Percentiles rank a stretch among this genome's conserved stretches.
Evolutionary conservation across 441 rosid genomes (phyloP).

Genomic region (Mallotus repandus): DNA sequence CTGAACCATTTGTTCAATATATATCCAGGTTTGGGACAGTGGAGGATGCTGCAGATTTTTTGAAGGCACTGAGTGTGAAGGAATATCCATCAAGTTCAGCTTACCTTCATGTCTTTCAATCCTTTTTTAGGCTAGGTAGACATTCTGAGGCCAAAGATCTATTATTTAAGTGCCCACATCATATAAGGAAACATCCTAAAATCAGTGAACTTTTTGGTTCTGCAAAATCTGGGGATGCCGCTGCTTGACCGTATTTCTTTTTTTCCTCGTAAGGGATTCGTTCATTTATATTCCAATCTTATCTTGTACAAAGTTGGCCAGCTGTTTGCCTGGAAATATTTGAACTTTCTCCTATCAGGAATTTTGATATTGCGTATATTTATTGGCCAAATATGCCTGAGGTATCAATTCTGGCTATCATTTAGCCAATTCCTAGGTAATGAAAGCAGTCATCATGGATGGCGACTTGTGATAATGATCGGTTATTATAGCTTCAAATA

Average conservation of each 20-base stretch:
- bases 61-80: constrained; percentile 58
- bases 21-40: constrained; percentile 73
- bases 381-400: background rate
- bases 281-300: background rate
- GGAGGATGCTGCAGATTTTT: constrained; percentile 62
- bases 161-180: constrained; percentile 70
- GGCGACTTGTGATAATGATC: background rate
- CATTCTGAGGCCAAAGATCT: constrained; percentile 74
- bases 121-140: constrained; percentile 74
- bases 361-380: background rate
- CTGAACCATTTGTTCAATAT: constrained; percentile 60
- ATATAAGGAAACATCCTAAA: constrained; percentile 57
- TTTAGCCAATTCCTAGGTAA: background rate
- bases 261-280: background rate
- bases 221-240: constrained; percentile 21
- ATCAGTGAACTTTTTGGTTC: constrained; percentile 61
- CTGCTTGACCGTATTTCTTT: constrained; percentile 3
- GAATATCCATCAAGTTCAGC: constrained; percentile 58
- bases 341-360: background rate
- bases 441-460: background rate
- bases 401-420: background rate
- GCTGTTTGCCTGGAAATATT: background rate
- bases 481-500: background rate
- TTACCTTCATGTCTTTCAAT: constrained; percentile 46
- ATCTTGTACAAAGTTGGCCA: no score